A percentile compares a stretch with the other conserved stretches of the same genome.
Conservation (phyloP, 2,329 filamentous ascomycete genomes). For the Epichloe aotearoae region DNA sequence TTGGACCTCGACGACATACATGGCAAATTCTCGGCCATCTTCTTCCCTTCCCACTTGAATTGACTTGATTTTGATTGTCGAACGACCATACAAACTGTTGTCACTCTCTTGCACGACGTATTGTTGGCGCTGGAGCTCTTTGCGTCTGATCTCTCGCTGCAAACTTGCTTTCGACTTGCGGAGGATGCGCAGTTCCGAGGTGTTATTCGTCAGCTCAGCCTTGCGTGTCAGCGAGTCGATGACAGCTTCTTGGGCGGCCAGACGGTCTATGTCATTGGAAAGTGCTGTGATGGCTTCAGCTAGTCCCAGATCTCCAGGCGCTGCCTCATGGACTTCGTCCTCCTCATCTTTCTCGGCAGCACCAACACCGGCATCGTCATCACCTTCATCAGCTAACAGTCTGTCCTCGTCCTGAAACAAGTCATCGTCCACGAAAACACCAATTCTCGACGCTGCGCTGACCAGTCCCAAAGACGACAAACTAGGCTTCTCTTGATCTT, state of each 20-base stretch:
- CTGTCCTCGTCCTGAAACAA: slow-evolving; percentile 83
- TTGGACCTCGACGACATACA: slow-evolving; percentile 87
- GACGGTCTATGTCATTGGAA: slow-evolving; percentile 81
- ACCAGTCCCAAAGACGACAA: slow-evolving; percentile 85
- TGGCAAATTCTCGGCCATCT: slow-evolving; percentile 82
- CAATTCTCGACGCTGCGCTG: slow-evolving; percentile 72
- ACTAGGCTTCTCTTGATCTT: slow-evolving; percentile 59
- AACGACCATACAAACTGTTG: slow-evolving; percentile 88
- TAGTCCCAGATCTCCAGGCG: slow-evolving; percentile 82
- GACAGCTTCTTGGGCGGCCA: slow-evolving; percentile 77
- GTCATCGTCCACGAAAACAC: slow-evolving; percentile 88
- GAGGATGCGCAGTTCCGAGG: slow-evolving; percentile 79
- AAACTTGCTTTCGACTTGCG: slow-evolving; percentile 90
- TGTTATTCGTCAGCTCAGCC: slow-evolving; percentile 94
- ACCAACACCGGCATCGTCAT: slow-evolving; percentile 53
- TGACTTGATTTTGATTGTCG: slow-evolving; percentile 77
- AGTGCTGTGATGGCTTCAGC: slow-evolving; percentile 84
- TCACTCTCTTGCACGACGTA: slow-evolving; percentile 97
- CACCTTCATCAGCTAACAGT: slow-evolving; percentile 66
- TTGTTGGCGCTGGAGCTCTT: slow-evolving; percentile 91
- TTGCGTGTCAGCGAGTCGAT: slow-evolving; percentile 86
- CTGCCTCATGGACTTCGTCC: slow-evolving; percentile 85
- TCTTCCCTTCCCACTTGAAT: slow-evolving; percentile 87
- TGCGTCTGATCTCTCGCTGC: slow-evolving; percentile 80
- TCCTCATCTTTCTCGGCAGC: slow-evolving; percentile 43